Base-by-base conservation (phyloP, 495 filamentous ascomycete genomes). In the Hypoxylon lenormandii region DNA sequence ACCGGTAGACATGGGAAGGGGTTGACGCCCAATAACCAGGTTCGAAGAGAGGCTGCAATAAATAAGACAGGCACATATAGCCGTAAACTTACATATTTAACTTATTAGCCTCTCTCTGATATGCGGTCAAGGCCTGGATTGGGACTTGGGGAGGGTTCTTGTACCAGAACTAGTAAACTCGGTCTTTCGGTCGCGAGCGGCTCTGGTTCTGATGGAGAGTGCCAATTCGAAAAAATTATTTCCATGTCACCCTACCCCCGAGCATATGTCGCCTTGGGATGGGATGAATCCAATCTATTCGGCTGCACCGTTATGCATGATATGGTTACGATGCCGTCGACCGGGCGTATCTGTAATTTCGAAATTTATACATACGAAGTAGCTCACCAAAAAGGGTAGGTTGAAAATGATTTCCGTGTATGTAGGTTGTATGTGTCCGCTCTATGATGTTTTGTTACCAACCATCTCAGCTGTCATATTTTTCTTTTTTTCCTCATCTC, bases 51-150 rank as follows among this genome's bases (percentile, higher is more conserved):
- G 22, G 51, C 30, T 58, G 56, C 37, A 66, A 70, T 70, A 70
- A 70, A 52, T 70, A 70, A 66, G 21, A 66, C 45, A 21, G 26
- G 13, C 56, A 70, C 52, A 66, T 70, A 70, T 70, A 66, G 43
- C 56, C 56, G 42, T 49, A n/a, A n/a, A n/a, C n/a, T n/a, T n/a
- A n/a, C n/a, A n/a, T n/a, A n/a, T n/a, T n/a, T n/a, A 7, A 21
- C 22, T 28, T 28, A 28, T 11, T 60, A 51, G 45, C 15, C 23
- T 18, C 30, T 49, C 23, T 57, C 51, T 55, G 16, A 45, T 52
- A 57, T 33, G 30, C 30, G 30, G 30, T 33, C 30, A 33, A 33
- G 30, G 30, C 30, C 30, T 33, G n/a, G n/a, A n/a, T n/a, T n/a
- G 23, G 23, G 23, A 26, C 23, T 33, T 4, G 30, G 30, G 26